Percentiles rank a stretch among this genome's conserved stretches.
phyloP scores from a whole-genome alignment of 805 yeast genomes.

The Candida krabiensis region DNA sequence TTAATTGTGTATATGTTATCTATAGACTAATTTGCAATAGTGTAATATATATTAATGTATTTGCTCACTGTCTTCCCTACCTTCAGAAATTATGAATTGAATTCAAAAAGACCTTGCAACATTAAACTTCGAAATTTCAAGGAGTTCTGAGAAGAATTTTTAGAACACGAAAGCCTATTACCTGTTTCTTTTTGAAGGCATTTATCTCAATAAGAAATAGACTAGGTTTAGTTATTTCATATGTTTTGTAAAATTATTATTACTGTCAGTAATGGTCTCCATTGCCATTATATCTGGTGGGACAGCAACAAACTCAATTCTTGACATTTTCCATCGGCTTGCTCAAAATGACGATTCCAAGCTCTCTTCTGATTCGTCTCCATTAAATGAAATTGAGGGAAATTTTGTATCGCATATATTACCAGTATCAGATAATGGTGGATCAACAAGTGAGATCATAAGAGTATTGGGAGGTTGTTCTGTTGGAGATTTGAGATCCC shows the following conservation, averaged over 20 bases:
- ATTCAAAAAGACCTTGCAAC: too few species aligned
- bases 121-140: too few species aligned
- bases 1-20: neutral
- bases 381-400: conserved; percentile 12
- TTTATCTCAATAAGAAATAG: too few species aligned
- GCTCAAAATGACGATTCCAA: conserved; percentile 19
- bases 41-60: too few species aligned
- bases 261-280: conserved; percentile 26
- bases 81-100: too few species aligned
- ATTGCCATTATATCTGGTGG: conserved; percentile 67
- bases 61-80: too few species aligned
- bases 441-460: conserved; percentile 86
- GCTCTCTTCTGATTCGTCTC: too few species aligned
- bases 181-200: neutral
- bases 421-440: conserved; percentile 92
- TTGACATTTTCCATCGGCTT: conserved; percentile 51
- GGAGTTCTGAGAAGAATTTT: neutral
- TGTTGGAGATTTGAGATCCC: conserved; percentile 85
- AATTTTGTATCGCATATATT: conserved; percentile 56
- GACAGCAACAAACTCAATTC: conserved; percentile 81
- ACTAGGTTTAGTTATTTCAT: too few species aligned
- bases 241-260: too few species aligned
- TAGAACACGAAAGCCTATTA: neutral
- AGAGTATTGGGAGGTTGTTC: conserved; percentile 93
- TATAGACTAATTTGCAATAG: neutral